phyloP scores from a whole-genome alignment of 176 grass and related monocot genomes.

The Triticum monococcum region DNA sequence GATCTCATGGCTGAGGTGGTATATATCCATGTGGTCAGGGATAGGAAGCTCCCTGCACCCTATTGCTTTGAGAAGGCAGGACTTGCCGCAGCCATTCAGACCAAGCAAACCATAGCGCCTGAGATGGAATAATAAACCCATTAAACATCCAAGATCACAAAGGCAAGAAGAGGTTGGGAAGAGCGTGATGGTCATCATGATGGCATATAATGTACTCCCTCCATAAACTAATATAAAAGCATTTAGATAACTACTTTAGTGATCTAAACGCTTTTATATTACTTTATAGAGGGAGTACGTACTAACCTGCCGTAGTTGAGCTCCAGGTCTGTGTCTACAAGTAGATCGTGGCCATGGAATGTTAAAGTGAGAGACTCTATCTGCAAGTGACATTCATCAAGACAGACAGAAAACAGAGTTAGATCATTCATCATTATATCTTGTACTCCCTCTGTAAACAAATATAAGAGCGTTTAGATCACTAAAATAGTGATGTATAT shows the following conservation, averaged over 20 bases:
- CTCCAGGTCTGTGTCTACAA: constrained; percentile 46
- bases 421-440: not conserved
- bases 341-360: constrained; percentile 45
- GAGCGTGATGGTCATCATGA: too few relatives aligned
- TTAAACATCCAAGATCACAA: too few relatives aligned
- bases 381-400: constrained; percentile 13
- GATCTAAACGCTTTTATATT: too few relatives aligned
- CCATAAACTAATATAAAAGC: too few relatives aligned
- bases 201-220: too few relatives aligned
- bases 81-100: constrained; percentile 87
- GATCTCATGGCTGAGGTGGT: constrained; percentile 73
- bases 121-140: too few relatives aligned
- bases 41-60: constrained; percentile 75
- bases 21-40: constrained; percentile 80
- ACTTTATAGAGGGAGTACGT: too few relatives aligned
- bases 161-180: too few relatives aligned
- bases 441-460: not conserved
- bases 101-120: constrained; percentile 79
- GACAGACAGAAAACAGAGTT: not conserved
- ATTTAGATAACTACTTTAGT: too few relatives aligned
- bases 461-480: too few relatives aligned
- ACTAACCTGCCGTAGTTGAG: constrained; percentile 18
- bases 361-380: constrained; percentile 53
- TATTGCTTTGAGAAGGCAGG: constrained; percentile 68
- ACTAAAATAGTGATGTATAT: too few relatives aligned